A percentile compares a stretch with the other conserved stretches of the same genome.
phyloP scores from a whole-genome alignment of 176 grass and related monocot species.

The Dendrocalamus sinicus region DNA sequence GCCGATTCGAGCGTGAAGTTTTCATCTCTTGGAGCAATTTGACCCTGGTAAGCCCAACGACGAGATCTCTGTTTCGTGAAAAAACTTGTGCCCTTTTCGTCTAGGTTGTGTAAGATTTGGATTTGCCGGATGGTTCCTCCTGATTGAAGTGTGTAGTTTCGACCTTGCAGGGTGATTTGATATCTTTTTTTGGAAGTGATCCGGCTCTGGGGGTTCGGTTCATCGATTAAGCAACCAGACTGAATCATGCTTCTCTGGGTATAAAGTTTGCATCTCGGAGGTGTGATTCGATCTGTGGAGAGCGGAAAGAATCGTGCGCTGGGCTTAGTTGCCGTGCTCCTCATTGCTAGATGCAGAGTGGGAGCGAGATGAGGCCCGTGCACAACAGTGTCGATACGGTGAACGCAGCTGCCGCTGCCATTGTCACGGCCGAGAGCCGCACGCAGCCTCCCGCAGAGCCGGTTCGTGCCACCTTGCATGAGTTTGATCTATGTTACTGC shows the following conservation, averaged over 20 bases:
- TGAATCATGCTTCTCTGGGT: slow-evolving; percentile 7
- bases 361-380: slow-evolving; percentile 61
- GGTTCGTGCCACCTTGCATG: slow-evolving; percentile 35
- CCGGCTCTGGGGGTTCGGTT: neutral
- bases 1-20: neutral
- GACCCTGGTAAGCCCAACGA: neutral
- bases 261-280: slow-evolving; percentile 35
- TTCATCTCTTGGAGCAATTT: neutral
- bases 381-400: slow-evolving; percentile 86
- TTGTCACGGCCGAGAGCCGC: slow-evolving; percentile 68
- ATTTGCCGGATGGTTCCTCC: neutral
- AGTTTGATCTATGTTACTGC: neutral
- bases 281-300: neutral
- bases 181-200: neutral
- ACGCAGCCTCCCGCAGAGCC: slow-evolving; percentile 65
- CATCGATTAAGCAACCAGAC: neutral
- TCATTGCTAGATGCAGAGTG: slow-evolving; percentile 40
- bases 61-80: neutral
- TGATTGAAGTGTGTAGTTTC: neutral
- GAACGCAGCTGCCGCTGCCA: slow-evolving; percentile 83
- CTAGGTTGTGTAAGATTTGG: neutral
- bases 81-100: neutral
- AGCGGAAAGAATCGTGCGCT: neutral
- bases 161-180: slow-evolving; percentile 31
- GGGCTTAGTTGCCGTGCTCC: neutral